Base-by-base conservation (phyloP, 139 green algal genomes). In the Chlorella sp. region DNA sequence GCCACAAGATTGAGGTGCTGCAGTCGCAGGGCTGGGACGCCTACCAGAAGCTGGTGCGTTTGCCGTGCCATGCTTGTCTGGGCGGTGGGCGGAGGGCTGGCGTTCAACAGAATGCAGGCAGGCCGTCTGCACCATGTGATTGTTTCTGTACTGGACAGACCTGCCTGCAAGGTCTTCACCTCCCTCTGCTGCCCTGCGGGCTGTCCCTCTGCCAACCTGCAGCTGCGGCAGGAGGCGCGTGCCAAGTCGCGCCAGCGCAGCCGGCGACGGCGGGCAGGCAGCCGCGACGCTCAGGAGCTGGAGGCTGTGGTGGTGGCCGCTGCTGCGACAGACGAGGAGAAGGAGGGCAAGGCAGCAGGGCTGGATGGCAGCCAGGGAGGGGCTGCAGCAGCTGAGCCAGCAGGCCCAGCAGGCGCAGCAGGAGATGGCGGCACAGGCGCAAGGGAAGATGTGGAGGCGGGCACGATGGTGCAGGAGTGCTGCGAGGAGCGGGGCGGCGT, bases 21-120 rank as follows among this genome's bases (percentile, higher is more conserved):
- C 34, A 39, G 12, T 63, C 71, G 60, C 79, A 36, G 17, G 79
- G 79, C 41, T 84, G 79, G 79, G 64, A 70, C 47, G 80, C 67
- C 0, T 78, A 75, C 44, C 67, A 44, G 30, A 16, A 16, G 11
- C 78, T 64, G 78, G 25, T 30, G 39, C 41, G 44, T 21, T 28
- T 9, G 44, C 44, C 9, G 44, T 51, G 44, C 9, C 44, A 51
- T 16, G 9, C 7, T 9, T 51, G 44, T 51, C 18, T 60, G 51
- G 13, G 11, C 13, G 18, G 51, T 60, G 51, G 9, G 9, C 44
- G 9, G 44, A 51, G n/a, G n/a, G n/a, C n/a, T n/a, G n/a, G n/a
- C n/a, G n/a, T n/a, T n/a, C n/a, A n/a, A n/a, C n/a, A n/a, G n/a
- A n/a, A n/a, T n/a, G n/a, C n/a, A n/a, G n/a, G n/a, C n/a, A n/a